Evolutionary conservation across 2,329 filamentous ascomycete species (phyloP).

Genomic region (Nemania serpens): DNA sequence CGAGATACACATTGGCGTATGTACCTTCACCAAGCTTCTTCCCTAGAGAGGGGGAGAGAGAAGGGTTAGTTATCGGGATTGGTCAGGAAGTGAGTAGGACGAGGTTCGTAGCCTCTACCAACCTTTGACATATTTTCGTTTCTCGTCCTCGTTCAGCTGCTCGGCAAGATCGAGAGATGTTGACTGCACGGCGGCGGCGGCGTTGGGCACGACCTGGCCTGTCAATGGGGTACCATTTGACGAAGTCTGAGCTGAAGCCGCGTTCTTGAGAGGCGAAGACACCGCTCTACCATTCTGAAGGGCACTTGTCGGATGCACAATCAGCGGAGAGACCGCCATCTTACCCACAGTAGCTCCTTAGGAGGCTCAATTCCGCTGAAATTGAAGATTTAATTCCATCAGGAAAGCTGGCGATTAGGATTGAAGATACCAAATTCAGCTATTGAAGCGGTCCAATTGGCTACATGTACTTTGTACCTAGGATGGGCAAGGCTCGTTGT

Average conservation of each 20-base stretch:
- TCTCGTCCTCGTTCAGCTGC: slow-evolving; percentile 80
- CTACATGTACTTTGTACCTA: too few species aligned
- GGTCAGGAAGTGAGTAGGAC: background rate
- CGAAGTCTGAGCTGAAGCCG: slow-evolving; percentile 46
- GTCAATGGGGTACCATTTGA: slow-evolving; percentile 53
- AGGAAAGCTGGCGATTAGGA: too few species aligned
- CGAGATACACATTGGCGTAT: slow-evolving; percentile 93
- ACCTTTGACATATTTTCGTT: slow-evolving; percentile 90
- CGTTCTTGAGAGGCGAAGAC: slow-evolving; percentile 52
- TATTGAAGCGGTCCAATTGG: too few species aligned
- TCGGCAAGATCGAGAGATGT: slow-evolving; percentile 66
- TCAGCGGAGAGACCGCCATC: slow-evolving; percentile 43
- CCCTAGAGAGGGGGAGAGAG: slow-evolving; percentile 52
- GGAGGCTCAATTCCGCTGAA: background rate
- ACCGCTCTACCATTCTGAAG: slow-evolving; percentile 40
- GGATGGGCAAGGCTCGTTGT: too few species aligned
- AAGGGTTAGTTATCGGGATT: slow-evolving; percentile 10
- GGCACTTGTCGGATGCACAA: slow-evolving; percentile 37
- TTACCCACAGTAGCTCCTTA: slow-evolving; percentile 7
- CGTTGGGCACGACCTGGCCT: slow-evolving; percentile 34
- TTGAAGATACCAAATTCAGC: too few species aligned
- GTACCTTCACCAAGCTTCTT: slow-evolving; percentile 95
- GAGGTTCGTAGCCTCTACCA: slow-evolving; percentile 22
- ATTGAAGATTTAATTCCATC: too few species aligned
- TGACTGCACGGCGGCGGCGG: slow-evolving; percentile 37